Evolutionary conservation across 371 early-diverging fungal species (phyloP).

Genomic region (Fennellomyces sp.): DNA sequence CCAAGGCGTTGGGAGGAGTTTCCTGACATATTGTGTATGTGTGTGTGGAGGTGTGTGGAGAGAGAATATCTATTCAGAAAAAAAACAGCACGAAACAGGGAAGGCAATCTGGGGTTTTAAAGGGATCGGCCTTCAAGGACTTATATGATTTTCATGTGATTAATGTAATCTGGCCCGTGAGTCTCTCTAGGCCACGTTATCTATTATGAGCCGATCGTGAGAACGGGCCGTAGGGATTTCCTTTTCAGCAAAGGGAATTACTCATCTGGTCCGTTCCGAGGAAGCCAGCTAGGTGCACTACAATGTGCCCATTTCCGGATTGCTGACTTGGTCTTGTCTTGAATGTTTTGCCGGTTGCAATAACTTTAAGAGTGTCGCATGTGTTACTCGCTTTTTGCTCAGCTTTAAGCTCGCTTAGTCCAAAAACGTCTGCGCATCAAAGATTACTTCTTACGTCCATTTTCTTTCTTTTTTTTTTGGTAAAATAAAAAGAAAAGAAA

Average conservation of each 20-base stretch:
- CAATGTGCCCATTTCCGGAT: not conserved
- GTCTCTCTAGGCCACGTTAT: constrained; percentile 1
- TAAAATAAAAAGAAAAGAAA: not conserved
- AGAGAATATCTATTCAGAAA: not conserved
- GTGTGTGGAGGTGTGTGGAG: not conserved
- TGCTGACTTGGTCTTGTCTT: too few relatives aligned
- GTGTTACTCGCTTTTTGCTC: too few relatives aligned
- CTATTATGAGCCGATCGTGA: not conserved
- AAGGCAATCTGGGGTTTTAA: not conserved
- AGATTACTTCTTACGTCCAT: too few relatives aligned
- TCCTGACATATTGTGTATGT: not conserved
- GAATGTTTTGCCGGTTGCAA: not conserved
- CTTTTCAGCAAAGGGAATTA: not conserved
- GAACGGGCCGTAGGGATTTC: not conserved
- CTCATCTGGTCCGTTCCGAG: constrained; percentile 3
- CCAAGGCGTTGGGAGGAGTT: constrained; percentile 20
- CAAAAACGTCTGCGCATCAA: too few relatives aligned
- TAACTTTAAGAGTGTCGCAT: too few relatives aligned
- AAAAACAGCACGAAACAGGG: not conserved
- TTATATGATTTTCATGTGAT: constrained; percentile 10
- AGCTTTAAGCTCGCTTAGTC: too few relatives aligned
- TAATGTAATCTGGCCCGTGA: not conserved
- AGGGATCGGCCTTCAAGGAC: not conserved
- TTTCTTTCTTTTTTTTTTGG: too few relatives aligned
- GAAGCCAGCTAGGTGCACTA: not conserved